These are phyloP conservation scores for Fragilaria radians DNA, from an alignment of 108 stramenopile genomes.

Conservation along the genomic window DNA sequence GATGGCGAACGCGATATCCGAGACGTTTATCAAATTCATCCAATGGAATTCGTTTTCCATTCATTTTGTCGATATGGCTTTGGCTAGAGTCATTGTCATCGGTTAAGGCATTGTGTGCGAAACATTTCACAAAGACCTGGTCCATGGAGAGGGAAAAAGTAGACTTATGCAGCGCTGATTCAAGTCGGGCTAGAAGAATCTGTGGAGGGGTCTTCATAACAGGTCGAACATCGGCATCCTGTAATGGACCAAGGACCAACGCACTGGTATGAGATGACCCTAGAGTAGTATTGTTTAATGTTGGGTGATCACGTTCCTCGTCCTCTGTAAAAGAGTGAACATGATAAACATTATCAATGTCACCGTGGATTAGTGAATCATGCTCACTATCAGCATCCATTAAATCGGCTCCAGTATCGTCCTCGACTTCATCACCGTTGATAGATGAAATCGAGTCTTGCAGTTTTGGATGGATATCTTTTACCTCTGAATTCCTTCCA, in stretches of 20 bases:
- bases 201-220: conserved; percentile 26
- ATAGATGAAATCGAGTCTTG: not conserved
- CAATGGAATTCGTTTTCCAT: not conserved
- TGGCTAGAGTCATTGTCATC: not conserved
- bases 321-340: conserved; percentile 37
- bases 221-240: conserved; percentile 33
- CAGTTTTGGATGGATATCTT: not conserved
- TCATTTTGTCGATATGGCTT: not conserved
- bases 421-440: conserved; percentile 19
- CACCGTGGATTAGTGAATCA: conserved; percentile 26
- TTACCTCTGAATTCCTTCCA: too few species aligned
- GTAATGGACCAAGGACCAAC: conserved; percentile 24
- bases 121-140: conserved; percentile 15
- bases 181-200: conserved; percentile 25
- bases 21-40: conserved; percentile 48
- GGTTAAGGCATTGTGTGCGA: too few species aligned
- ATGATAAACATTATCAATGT: conserved; percentile 23
- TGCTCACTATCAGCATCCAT: conserved; percentile 31
- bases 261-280: conserved; percentile 10
- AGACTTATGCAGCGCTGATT: conserved; percentile 30
- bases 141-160: conserved; percentile 40
- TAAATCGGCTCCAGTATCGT: conserved; percentile 25
- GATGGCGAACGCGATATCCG: conserved; percentile 31
- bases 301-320: conserved; percentile 13
- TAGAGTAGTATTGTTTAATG: not conserved